Evolutionary conservation across 306 rosid genomes (phyloP).

Genomic region (Luffa acutangula): DNA sequence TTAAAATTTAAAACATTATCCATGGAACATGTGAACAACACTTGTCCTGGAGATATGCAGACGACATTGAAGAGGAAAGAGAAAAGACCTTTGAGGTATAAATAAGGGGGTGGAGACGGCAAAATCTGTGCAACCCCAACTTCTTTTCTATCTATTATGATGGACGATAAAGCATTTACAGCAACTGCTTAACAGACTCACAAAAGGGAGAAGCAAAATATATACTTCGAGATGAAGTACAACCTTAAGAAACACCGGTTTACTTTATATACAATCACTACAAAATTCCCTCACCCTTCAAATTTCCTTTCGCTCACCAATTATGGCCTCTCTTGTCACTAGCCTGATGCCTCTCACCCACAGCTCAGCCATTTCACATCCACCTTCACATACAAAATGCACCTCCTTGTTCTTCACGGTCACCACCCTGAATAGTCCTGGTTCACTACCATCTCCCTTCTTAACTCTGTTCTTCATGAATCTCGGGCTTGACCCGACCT

Average conservation of each 20-base stretch:
- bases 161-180: constrained; percentile 17
- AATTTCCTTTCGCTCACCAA: constrained; percentile 14
- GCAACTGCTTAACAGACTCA: constrained; percentile 22
- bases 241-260: constrained; percentile 24
- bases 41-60: not conserved
- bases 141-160: not conserved
- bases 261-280: constrained; percentile 29
- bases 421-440: constrained; percentile 74
- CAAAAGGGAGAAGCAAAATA: constrained; percentile 13
- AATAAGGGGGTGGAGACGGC: not conserved
- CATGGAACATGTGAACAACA: not conserved
- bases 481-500: constrained; percentile 49
- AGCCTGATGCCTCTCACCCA: constrained; percentile 90
- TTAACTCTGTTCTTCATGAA: constrained; percentile 43
- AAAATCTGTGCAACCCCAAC: not conserved
- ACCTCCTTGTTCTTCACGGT: constrained; percentile 61
- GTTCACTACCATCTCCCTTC: constrained; percentile 46
- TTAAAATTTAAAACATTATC: not conserved
- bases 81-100: not conserved
- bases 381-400: constrained; percentile 77
- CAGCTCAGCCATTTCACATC: constrained; percentile 58
- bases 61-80: not conserved
- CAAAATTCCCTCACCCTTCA: constrained; percentile 10
- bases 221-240: constrained; percentile 69
- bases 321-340: constrained; percentile 43